phyloP scores from a whole-genome alignment of 139 green algal species.

The Zygnema cylindricum region DNA sequence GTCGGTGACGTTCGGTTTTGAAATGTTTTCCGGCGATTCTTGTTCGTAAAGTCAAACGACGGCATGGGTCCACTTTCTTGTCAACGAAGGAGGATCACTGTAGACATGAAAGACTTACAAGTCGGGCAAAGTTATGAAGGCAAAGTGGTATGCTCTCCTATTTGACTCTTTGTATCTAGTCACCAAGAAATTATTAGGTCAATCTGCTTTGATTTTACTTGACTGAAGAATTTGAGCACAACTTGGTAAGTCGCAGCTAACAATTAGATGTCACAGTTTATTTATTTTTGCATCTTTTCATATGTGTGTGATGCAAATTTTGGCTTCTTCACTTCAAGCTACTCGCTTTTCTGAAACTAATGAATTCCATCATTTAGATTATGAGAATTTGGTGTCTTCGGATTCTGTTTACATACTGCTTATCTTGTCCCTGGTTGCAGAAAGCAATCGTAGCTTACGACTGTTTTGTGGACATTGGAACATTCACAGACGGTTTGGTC shows the following conservation, averaged over 20 bases:
- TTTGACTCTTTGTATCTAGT: too few relatives aligned
- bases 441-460: slow-evolving; percentile 78
- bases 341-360: too few relatives aligned
- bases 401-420: background rate
- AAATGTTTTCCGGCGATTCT: too few relatives aligned
- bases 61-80: slow-evolving; percentile 10
- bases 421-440: slow-evolving; percentile 36
- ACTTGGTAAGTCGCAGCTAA: background rate
- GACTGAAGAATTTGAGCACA: background rate
- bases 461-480: slow-evolving; percentile 92
- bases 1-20: too few relatives aligned
- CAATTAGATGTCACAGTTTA: background rate
- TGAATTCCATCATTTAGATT: background rate
- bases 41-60: too few relatives aligned
- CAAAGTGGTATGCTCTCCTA: slow-evolving; percentile 52
- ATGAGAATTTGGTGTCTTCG: background rate
- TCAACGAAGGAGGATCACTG: slow-evolving; percentile 43
- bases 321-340: too few relatives aligned
- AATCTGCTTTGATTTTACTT: too few relatives aligned
- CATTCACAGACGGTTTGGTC: slow-evolving; percentile 83
- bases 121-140: slow-evolving; percentile 32
- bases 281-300: background rate
- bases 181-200: too few relatives aligned
- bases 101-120: slow-evolving; percentile 53
- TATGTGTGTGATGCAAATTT: background rate